Conservation (phyloP, 2,329 filamentous ascomycete species). For the Hirsutella thompsonii region DNA sequence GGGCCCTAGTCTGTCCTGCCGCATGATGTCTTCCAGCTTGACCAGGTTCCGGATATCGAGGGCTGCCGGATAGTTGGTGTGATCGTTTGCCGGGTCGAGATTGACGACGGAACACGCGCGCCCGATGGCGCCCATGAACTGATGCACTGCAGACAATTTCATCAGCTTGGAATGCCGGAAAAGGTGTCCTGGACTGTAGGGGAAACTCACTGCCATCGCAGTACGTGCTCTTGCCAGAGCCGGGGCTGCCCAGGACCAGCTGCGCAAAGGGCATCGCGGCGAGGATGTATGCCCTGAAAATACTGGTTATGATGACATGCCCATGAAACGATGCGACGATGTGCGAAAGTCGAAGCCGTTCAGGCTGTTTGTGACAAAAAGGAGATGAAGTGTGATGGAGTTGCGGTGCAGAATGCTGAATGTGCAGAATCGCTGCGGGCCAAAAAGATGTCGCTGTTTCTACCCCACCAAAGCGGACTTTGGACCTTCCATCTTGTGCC, state of each 20-base stretch:
- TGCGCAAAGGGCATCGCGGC: conserved; percentile 50
- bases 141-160: conserved; percentile 77
- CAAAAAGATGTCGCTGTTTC: too few species aligned
- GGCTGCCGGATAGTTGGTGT: conserved; percentile 75
- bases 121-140: conserved; percentile 92
- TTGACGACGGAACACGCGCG: conserved; percentile 93
- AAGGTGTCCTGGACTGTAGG: neutral
- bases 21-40: conserved; percentile 91
- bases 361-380: too few species aligned
- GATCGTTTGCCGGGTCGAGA: conserved; percentile 92
- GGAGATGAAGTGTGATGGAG: too few species aligned
- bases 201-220: conserved; percentile 71
- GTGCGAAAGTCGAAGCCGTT: neutral
- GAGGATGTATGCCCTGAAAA: conserved; percentile 3
- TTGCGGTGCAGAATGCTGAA: too few species aligned
- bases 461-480: too few species aligned
- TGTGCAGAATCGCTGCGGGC: neutral
- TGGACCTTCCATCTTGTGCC: too few species aligned
- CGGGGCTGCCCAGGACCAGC: conserved; percentile 86
- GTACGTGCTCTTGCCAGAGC: conserved; percentile 92
- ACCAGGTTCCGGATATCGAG: conserved; percentile 84
- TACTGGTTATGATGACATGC: conserved; percentile 13
- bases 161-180: too few species aligned
- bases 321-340: neutral
- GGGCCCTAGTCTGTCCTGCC: conserved; percentile 75